A percentile compares a stretch with the other conserved stretches of the same genome.
Evolutionary conservation across 1,284 basidiomycete species (phyloP).

Genomic region (Apiotrichum gamsii): DNA sequence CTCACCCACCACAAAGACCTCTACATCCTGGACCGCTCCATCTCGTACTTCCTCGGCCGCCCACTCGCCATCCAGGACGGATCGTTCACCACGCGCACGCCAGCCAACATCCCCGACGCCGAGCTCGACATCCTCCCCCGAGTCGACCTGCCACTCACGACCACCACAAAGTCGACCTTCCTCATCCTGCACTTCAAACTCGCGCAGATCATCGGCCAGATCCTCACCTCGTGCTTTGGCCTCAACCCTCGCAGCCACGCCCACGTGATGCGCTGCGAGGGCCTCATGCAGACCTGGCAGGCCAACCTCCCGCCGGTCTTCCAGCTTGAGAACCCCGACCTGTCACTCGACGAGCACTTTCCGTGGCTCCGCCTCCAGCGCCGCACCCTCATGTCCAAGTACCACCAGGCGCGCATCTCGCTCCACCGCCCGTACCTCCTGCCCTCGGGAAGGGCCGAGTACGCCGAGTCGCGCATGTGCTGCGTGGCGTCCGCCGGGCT

Average conservation of each 20-base stretch:
- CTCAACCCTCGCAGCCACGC: constrained; percentile 20
- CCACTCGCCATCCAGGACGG: constrained; percentile 31
- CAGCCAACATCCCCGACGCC: constrained; percentile 26
- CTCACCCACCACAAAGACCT: constrained; percentile 20
- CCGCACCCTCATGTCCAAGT: constrained; percentile 28
- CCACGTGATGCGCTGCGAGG: constrained; percentile 27
- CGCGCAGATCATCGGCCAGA: constrained; percentile 26
- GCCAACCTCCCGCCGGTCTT: constrained; percentile 26
- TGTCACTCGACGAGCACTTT: constrained; percentile 16
- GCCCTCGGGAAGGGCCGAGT: constrained; percentile 11
- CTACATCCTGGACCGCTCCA: constrained; percentile 31
- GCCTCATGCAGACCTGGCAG: constrained; percentile 21
- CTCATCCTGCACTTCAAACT: constrained; percentile 31
- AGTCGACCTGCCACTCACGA: constrained; percentile 14
- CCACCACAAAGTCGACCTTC: constrained; percentile 29
- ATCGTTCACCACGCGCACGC: constrained; percentile 20
- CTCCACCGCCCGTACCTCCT: constrained; percentile 33
- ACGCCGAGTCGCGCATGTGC: constrained; percentile 17
- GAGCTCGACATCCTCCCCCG: constrained; percentile 17
- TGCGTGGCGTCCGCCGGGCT: constrained; percentile 21
- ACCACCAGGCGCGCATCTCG: constrained; percentile 27
- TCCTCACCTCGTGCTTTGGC: constrained; percentile 27
- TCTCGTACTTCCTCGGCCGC: constrained; percentile 33
- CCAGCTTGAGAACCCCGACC: constrained; percentile 23
- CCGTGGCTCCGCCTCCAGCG: constrained; percentile 28